Percentiles rank a stretch among this genome's conserved stretches.
Conservation (phyloP, 2,329 filamentous ascomycete species). For the Passalora sequoiae region DNA sequence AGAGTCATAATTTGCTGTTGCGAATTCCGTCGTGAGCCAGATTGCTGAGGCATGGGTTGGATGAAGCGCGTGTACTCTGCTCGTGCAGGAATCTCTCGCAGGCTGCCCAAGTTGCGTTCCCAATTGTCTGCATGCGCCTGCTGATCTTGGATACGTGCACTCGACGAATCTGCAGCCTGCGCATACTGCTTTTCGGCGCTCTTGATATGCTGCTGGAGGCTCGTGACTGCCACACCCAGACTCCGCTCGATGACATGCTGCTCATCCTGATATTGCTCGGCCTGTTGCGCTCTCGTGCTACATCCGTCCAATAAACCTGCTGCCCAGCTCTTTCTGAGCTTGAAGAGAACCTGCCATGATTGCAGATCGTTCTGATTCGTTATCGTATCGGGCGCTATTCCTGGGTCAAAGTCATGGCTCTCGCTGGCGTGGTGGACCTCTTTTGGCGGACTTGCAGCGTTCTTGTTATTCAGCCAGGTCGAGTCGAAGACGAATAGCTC, state of each 20-base stretch:
- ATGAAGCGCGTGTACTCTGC: slow-evolving; percentile 55
- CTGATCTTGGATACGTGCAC: slow-evolving; percentile 63
- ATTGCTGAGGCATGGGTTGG: slow-evolving; percentile 19
- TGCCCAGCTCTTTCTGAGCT: slow-evolving; percentile 75
- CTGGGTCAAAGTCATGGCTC: slow-evolving; percentile 54
- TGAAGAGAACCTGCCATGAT: slow-evolving; percentile 86
- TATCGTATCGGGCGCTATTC: slow-evolving; percentile 70
- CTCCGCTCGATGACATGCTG: slow-evolving; percentile 73
- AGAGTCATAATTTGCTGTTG: slow-evolving; percentile 53
- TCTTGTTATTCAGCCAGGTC: slow-evolving; percentile 38
- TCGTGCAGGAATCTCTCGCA: slow-evolving; percentile 61
- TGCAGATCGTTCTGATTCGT: slow-evolving; percentile 71
- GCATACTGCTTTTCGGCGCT: slow-evolving; percentile 65
- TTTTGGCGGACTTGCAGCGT: slow-evolving; percentile 35
- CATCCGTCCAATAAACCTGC: slow-evolving; percentile 65
- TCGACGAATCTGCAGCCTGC: slow-evolving; percentile 67
- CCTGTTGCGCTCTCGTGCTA: slow-evolving; percentile 56
- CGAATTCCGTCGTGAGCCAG: slow-evolving; percentile 27
- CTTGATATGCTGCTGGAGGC: slow-evolving; percentile 70
- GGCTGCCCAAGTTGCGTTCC: slow-evolving; percentile 63
- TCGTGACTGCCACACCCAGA: slow-evolving; percentile 78
- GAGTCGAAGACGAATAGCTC: slow-evolving; percentile 93
- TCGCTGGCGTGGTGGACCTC: slow-evolving; percentile 34
- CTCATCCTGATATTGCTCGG: slow-evolving; percentile 64
- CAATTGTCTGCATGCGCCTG: slow-evolving; percentile 58